Evolutionary conservation across 2,329 filamentous ascomycete species (phyloP), one percentile per base, ranked within the genome.

Genomic region (Ceratocystis lukuohia): DNA sequence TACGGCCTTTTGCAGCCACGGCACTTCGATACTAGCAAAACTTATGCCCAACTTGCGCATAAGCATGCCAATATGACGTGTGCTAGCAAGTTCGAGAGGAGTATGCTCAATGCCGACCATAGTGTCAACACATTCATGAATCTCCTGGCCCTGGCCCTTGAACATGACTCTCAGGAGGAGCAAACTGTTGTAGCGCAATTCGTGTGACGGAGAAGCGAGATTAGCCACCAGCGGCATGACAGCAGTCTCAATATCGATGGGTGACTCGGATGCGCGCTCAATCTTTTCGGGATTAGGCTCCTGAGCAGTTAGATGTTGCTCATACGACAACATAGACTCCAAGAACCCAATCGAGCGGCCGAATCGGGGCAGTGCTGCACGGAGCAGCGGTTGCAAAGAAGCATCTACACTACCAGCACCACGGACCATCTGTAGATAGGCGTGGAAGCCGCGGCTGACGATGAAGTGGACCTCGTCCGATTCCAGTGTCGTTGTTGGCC

Each of bases 91-190:
- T 61, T 83, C 84, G n/a, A 96, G 76, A 0, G 89, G 86, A 5
- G 87, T 89, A 69, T 91, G 83, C 74, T 97, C 92, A 17, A 92
- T 85, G 69, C 90, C 82, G 17, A 92, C 80, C 76, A 96, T 93
- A 5, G 85, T 73, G 2, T 76, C 73, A 20, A 77, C 65, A 33
- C 71, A 71, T 22, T 72, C 71, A 1, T 69, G 65, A 3, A 70
- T 68, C n/a, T 72, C 72, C 20, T 69, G 66, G 41, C 69, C 79
- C 70, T 64, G 75, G 3, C 2, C 37, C 12, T 41, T 41, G 62
- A 84, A 78, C 17, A 94, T 75, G 45, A 84, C 78, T 53, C 84
- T 81, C 12, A 97, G 76, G 30, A 96, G 79, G 67, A 85, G 83
- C 50, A 99, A 76, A 22, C 89, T 91, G 7, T 84, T 81, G 8